Conservation (phyloP, 495 filamentous ascomycete genomes). For the Tirmania nivea region DNA sequence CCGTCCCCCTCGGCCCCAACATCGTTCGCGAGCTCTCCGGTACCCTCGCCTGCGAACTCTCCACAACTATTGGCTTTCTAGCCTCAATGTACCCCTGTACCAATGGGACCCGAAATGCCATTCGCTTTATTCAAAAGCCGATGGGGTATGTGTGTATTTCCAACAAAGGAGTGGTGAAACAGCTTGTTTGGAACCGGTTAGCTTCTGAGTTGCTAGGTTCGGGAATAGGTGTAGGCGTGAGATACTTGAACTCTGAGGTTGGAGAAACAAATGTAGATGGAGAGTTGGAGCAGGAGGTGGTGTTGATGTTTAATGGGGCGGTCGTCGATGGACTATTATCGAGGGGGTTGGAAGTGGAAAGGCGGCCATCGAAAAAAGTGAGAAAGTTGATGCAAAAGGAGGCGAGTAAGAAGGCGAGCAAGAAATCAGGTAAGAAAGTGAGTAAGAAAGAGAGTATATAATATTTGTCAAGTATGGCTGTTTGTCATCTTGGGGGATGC, state of each 20-base stretch:
- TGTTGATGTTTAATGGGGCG: slow-evolving; percentile 2
- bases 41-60: slow-evolving; percentile 45
- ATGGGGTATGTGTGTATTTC: slow-evolving; percentile 12
- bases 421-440: no score
- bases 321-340: not conserved
- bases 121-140: slow-evolving; percentile 7
- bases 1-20: slow-evolving; percentile 34
- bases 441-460: no score
- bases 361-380: no score
- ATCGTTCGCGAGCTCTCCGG: slow-evolving; percentile 73
- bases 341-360: no score
- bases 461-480: no score
- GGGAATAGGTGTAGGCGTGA: not conserved
- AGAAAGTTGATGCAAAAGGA: no score
- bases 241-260: not conserved
- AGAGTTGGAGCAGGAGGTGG: not conserved
- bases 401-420: no score
- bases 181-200: slow-evolving; percentile 15
- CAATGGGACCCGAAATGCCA: slow-evolving; percentile 6
- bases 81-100: slow-evolving; percentile 10
- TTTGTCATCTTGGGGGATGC: no score
- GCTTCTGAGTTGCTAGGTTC: not conserved
- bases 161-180: slow-evolving; percentile 2
- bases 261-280: not conserved
- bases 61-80: slow-evolving; percentile 23